Base-by-base conservation (phyloP, 1,284 basidiomycete genomes). In the Inonotus hispidus region DNA sequence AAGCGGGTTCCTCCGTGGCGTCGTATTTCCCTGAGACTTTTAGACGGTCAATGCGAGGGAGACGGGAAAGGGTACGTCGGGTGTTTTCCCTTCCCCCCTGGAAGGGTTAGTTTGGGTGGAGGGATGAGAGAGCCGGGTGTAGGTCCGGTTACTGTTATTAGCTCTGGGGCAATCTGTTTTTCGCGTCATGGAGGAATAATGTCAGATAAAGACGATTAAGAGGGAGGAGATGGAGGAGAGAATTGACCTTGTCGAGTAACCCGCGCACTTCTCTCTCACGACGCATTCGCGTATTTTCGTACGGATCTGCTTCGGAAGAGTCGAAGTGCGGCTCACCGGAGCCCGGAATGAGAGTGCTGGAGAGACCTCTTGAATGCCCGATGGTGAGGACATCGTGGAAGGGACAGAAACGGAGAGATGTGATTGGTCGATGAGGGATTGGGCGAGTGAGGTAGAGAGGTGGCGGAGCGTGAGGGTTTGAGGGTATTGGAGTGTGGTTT, bases 301-400 rank as follows among this genome's bases (percentile, higher is more conserved):
- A 98, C 2, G 96, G 94, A 82, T 99, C 95, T 0, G 93, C 90
- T 75, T 99, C 96, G 23, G 81, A 75, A 61, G 90, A 92, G 73
- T 99, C 96, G 71, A 95, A 98, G 78, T 97, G 95, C 49, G 95
- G 86, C 73, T 99, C 95, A 45, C 96, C 96, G 3, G 88, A 77
- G 14, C 96, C 96, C 0, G 96, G 96, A 0, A 99, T 88, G 58
- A 99, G 78, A 50, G 98, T 80, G 53, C 83, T 90, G 1, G 91
- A 92, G 27, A 98, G 79, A 0, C 96, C 96, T 0, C 78, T 76
- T 1, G 79, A 68, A 69, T 91, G 89, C 0, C 87, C 75, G 27
- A 98, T 81, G 0, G 89, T 92, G 27, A 99, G 83, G 13, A 95
- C 77, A 75, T 99, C 96, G 71, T 95, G 92, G 78, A 92, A 98